Percentiles rank a stretch among this genome's conserved stretches.
These are phyloP conservation scores for Calcarisporium arbuscula DNA, from an alignment of 2,329 filamentous ascomycete genomes.

Conservation along the genomic window DNA sequence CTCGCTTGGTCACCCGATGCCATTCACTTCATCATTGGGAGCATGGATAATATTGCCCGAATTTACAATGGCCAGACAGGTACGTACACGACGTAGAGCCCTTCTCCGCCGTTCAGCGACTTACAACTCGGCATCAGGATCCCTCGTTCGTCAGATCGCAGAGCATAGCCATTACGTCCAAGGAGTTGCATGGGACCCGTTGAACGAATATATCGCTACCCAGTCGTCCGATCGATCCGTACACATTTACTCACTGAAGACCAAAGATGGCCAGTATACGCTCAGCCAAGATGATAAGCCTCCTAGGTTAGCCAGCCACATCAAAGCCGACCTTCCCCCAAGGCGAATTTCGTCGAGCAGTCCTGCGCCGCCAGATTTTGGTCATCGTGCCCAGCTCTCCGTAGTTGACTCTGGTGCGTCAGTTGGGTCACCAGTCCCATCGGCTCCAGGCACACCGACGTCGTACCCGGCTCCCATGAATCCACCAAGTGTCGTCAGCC, in stretches of 20 bases:
- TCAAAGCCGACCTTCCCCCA: constrained; percentile 83
- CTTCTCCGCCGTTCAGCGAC: neutral
- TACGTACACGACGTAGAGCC: constrained; percentile 34
- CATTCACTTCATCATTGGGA: constrained; percentile 92
- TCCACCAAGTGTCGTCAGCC: constrained; percentile 78
- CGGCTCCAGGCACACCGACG: constrained; percentile 88
- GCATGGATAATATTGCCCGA: constrained; percentile 97
- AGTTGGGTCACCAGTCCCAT: constrained; percentile 78
- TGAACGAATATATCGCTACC: constrained; percentile 96
- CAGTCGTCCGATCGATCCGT: constrained; percentile 97
- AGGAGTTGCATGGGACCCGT: constrained; percentile 94
- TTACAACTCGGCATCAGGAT: constrained; percentile 28
- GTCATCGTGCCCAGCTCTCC: constrained; percentile 58
- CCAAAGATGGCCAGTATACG: constrained; percentile 92
- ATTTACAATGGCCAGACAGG: constrained; percentile 94
- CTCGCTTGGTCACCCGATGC: constrained; percentile 98
- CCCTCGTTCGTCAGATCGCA: constrained; percentile 81
- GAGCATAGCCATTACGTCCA: constrained; percentile 98
- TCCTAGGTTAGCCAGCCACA: constrained; percentile 72
- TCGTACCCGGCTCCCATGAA: constrained; percentile 92
- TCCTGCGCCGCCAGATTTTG: constrained; percentile 80
- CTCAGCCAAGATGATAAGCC: constrained; percentile 61
- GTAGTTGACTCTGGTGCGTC: constrained; percentile 45
- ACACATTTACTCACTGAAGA: constrained; percentile 93
- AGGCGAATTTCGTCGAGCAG: constrained; percentile 87